Percentiles rank a stretch among this genome's conserved stretches.
Conservation (phyloP, 2,329 filamentous ascomycete genomes). For the Fusarium sp. region DNA sequence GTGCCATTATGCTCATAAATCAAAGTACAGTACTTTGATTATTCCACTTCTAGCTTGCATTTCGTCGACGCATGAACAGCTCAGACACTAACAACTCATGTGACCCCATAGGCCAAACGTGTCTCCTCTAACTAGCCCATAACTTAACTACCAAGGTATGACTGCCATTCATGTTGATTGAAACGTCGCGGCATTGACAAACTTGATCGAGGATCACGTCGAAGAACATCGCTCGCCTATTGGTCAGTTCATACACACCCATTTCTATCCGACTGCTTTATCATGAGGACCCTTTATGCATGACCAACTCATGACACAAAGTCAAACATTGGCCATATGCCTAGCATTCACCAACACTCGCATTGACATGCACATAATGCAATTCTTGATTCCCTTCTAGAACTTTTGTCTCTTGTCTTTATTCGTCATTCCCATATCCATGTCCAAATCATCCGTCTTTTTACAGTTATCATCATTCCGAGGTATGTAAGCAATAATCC, state of each 20-base stretch:
- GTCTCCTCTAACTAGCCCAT: constrained; percentile 6
- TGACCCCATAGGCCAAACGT: constrained; percentile 22
- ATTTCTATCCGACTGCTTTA: constrained; percentile 1
- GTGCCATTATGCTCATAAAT: background rate
- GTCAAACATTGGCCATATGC: background rate
- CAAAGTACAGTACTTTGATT: background rate
- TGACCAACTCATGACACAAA: constrained; percentile 14
- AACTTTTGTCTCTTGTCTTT: constrained; percentile 27
- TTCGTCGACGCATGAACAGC: constrained; percentile 38
- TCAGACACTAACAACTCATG: constrained; percentile 35
- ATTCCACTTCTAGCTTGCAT: constrained; percentile 17
- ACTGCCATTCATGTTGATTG: background rate
- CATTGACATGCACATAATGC: background rate
- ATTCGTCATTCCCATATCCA: constrained; percentile 9
- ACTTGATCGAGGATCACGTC: constrained; percentile 39
- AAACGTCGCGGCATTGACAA: constrained; percentile 6
- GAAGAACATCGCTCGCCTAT: constrained; percentile 14
- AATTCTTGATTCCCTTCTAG: constrained; percentile 7
- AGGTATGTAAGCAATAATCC: constrained; percentile 35
- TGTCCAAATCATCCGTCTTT: constrained; percentile 27
- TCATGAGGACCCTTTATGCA: constrained; percentile 37
- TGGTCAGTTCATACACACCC: constrained; percentile 24
- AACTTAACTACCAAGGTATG: background rate
- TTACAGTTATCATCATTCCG: constrained; percentile 38
- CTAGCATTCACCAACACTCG: constrained; percentile 8